A percentile compares a stretch with the other conserved stretches of the same genome.
Conservation (phyloP, 208 protist species). For the Crithidia thermophila region DNA sequence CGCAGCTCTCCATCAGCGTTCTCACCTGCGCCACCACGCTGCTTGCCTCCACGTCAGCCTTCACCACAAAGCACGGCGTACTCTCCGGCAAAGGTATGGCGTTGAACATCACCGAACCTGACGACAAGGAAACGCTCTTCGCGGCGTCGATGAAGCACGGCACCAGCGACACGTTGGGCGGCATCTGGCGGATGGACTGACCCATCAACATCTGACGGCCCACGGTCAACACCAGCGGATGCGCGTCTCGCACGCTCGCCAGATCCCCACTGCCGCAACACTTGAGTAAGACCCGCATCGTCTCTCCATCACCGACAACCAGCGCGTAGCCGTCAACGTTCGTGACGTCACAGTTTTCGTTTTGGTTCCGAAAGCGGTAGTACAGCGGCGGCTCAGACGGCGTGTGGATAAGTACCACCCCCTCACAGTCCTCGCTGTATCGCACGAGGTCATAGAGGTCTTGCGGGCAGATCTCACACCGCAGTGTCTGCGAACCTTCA, state of each 20-base stretch:
- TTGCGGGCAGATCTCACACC: slow-evolving; percentile 1
- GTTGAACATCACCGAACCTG: too few species aligned
- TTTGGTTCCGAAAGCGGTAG: neutral
- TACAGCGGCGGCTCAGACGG: neutral
- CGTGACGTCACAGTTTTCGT: neutral
- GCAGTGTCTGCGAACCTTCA: too few species aligned
- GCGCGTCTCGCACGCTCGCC: too few species aligned
- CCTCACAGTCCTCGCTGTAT: slow-evolving; percentile 15
- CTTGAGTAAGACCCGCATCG: too few species aligned
- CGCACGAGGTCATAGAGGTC: slow-evolving; percentile 11
- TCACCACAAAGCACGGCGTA: too few species aligned
- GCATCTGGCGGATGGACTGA: too few species aligned
- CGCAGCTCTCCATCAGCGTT: neutral
- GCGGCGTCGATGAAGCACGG: too few species aligned
- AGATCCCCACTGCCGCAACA: too few species aligned
- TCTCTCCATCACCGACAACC: neutral
- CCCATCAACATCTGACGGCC: too few species aligned
- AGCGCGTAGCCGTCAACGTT: neutral
- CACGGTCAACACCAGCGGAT: neutral
- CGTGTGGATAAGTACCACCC: neutral
- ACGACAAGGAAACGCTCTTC: too few species aligned
- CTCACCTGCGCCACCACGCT: neutral
- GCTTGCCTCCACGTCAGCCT: neutral
- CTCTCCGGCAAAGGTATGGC: too few species aligned
- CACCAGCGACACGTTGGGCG: too few species aligned